Evolutionary conservation across 176 grass and related monocot species (phyloP).

Genomic region (Musa troglodytarum): DNA sequence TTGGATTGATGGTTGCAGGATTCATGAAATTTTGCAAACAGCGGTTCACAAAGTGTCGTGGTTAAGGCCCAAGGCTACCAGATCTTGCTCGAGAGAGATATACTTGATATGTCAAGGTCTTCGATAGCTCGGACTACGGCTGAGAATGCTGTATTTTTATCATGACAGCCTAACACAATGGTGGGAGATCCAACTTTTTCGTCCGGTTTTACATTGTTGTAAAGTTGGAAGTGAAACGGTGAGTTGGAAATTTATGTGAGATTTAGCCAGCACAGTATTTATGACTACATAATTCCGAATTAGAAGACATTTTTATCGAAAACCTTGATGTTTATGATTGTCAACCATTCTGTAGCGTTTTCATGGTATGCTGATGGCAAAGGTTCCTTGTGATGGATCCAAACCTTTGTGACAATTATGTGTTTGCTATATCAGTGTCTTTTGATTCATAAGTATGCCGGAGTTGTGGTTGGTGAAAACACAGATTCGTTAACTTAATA

Average conservation of each 20-base stretch:
- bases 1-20: slow-evolving; percentile 28
- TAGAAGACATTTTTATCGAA: too few relatives aligned
- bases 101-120: slow-evolving; percentile 82
- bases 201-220: neutral
- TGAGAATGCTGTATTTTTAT: slow-evolving; percentile 8
- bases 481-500: too few relatives aligned
- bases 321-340: too few relatives aligned
- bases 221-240: neutral
- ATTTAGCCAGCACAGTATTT: neutral
- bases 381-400: too few relatives aligned
- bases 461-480: too few relatives aligned
- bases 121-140: slow-evolving; percentile 29
- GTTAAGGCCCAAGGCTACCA: slow-evolving; percentile 74
- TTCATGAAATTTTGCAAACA: slow-evolving; percentile 78
- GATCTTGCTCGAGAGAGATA: slow-evolving; percentile 80
- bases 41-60: slow-evolving; percentile 69
- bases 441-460: too few relatives aligned
- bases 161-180: neutral
- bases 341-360: too few relatives aligned
- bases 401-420: too few relatives aligned
- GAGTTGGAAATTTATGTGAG: neutral
- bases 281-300: neutral
- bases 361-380: too few relatives aligned
- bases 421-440: too few relatives aligned
- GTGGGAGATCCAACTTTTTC: neutral